Evolutionary conservation across 169 alveolate genomes (phyloP).

Genomic region (Besnoitia besnoiti): DNA sequence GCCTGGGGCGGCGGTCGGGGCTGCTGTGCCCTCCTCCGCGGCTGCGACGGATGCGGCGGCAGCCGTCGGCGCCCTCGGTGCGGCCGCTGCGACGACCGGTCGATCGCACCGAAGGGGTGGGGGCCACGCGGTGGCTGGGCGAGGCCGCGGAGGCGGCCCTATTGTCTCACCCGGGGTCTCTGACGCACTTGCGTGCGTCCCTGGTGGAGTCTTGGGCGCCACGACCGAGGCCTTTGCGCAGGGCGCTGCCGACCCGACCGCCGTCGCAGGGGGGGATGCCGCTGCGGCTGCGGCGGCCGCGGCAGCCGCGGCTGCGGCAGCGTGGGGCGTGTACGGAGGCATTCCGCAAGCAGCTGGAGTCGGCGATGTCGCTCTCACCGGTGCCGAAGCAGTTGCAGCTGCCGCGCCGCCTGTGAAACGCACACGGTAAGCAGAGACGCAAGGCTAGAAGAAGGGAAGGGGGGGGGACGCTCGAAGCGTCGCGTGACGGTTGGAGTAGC

Average conservation of each 20-base stretch:
- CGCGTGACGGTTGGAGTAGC: too few species aligned
- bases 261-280: slow-evolving; percentile 19
- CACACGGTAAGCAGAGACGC: background rate
- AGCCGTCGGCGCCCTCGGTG: background rate
- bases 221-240: background rate
- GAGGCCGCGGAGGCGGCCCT: slow-evolving; percentile 16
- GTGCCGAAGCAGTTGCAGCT: background rate
- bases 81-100: background rate
- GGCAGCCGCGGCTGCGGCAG: slow-evolving; percentile 45
- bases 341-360: background rate
- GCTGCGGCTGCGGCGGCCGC: slow-evolving; percentile 57
- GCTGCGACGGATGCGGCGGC: background rate
- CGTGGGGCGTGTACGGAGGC: slow-evolving; percentile 21
- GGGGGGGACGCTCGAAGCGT: too few species aligned
- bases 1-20: background rate
- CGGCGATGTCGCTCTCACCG: background rate
- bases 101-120: background rate
- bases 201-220: background rate
- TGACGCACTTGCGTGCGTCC: background rate
- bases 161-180: background rate
- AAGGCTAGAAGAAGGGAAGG: background rate
- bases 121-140: background rate
- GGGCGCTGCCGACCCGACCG: slow-evolving; percentile 21
- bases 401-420: slow-evolving; percentile 17
- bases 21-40: background rate